Conservation (phyloP, 2,329 filamentous ascomycete genomes). For the Aureobasidium sp. region DNA sequence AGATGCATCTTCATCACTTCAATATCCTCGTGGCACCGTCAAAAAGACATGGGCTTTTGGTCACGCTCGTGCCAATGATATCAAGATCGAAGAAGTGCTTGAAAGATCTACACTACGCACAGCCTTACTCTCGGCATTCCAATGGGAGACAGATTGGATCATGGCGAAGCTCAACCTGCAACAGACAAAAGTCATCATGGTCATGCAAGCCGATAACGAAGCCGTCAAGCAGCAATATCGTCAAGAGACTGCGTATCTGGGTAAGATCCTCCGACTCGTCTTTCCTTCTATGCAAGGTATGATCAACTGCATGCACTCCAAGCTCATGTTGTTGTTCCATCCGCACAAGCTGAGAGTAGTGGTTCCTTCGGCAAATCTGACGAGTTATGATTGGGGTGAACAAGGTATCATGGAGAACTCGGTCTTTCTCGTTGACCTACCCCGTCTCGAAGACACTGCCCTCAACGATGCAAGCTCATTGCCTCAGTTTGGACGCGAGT, state of each 20-base stretch:
- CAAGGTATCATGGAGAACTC: constrained; percentile 77
- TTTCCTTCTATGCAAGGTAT: constrained; percentile 73
- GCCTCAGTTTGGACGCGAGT: constrained; percentile 55
- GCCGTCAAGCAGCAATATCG: constrained; percentile 27
- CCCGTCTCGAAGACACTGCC: constrained; percentile 37
- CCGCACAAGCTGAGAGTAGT: constrained; percentile 65
- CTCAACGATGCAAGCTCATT: not conserved
- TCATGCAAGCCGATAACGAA: constrained; percentile 49
- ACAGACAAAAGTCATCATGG: constrained; percentile 42
- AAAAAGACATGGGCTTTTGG: constrained; percentile 73
- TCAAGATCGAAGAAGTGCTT: constrained; percentile 80
- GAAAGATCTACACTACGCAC: constrained; percentile 63
- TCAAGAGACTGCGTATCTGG: constrained; percentile 20
- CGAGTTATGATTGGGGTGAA: constrained; percentile 84
- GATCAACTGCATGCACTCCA: constrained; percentile 80
- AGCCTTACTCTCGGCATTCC: constrained; percentile 77
- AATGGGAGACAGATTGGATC: constrained; percentile 78
- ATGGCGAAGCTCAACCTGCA: constrained; percentile 48
- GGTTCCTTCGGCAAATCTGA: constrained; percentile 79
- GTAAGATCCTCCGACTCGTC: constrained; percentile 50
- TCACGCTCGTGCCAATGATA: constrained; percentile 58
- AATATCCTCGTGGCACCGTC: constrained; percentile 55
- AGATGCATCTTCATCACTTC: constrained; percentile 4
- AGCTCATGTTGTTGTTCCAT: constrained; percentile 84
- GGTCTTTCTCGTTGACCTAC: constrained; percentile 88